phyloP scores from a whole-genome alignment of 2,329 filamentous ascomycete genomes.

The Sclerotinia spermophila region DNA sequence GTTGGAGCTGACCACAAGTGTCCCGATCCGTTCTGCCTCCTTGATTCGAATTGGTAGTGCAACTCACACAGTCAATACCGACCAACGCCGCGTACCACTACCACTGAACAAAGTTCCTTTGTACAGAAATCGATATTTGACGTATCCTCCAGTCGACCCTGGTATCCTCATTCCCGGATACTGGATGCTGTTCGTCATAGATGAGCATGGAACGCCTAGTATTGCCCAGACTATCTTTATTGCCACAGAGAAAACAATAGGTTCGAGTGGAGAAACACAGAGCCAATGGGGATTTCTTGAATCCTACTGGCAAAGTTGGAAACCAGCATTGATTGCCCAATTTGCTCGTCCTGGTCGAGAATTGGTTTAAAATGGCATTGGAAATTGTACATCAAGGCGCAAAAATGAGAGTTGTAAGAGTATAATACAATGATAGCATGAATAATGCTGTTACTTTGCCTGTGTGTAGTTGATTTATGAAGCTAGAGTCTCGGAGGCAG shows the following conservation, averaged over 20 bases:
- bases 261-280: neutral
- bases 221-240: neutral
- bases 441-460: neutral
- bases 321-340: neutral
- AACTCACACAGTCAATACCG: conserved; percentile 6
- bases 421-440: neutral
- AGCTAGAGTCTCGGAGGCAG: neutral
- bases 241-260: neutral
- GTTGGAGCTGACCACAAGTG: neutral
- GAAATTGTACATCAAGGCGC: neutral
- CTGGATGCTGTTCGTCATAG: conserved; percentile 14
- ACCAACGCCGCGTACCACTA: neutral
- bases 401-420: neutral
- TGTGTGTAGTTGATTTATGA: neutral
- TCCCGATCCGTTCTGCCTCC: neutral
- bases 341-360: neutral
- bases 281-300: neutral
- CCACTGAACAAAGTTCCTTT: neutral
- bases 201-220: neutral
- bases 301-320: conserved; percentile 9
- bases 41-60: conserved; percentile 3
- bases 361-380: neutral
- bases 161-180: conserved; percentile 3
- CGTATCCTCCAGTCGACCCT: neutral
- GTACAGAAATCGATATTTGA: neutral